Base-by-base conservation (phyloP, 352 stramenopile genomes). In the Phytophthora kernoviae region DNA sequence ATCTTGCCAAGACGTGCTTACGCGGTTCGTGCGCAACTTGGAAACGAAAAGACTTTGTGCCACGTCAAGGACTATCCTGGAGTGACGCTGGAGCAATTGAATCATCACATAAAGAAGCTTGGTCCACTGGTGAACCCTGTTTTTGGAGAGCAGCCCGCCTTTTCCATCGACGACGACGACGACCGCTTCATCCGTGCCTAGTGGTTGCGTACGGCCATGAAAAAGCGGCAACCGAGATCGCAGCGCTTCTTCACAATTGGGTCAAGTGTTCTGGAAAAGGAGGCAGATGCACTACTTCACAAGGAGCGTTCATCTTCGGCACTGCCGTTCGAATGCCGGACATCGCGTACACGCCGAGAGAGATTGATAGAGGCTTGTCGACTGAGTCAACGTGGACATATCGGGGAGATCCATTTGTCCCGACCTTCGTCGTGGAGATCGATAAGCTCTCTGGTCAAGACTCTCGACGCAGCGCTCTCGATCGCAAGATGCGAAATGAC, bases 111-210 rank as follows among this genome's bases (percentile, higher is more conserved):
- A 41, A 45, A 59, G 41, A 59, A 39, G 34, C 39, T 57, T 22
- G 39, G 58, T 51, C 58, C 62, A 30, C 36, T 65, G 4, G 15
- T 59, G 1, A 51, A 70, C 49, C 58, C 58, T 4, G 24, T 50
- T 61, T 54, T 73, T 53, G 43, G 58, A 6, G 41, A 65, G 37
- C 62, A 76, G 17, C 50, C 24, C 32, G 41, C 33, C 4, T 67
- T 76, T 24, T 72, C 59, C 54, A 62, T 76, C 37, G 62, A 71
- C 49, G 45, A 74, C 60, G 50, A 42, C 6, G n/a, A n/a, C n/a
- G n/a, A n/a, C 10, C 27, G 18, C 20, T 73, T 67, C 17, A 41
- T 3, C 68, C 58, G 0, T 58, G 46, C 53, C 44, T 36, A 60
- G 52, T 54, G 33, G 40, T 56, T 2, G 55, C 58, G 24, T 56